Conservation (phyloP, 2,329 filamentous ascomycete species). For the Fusarium sp. region DNA sequence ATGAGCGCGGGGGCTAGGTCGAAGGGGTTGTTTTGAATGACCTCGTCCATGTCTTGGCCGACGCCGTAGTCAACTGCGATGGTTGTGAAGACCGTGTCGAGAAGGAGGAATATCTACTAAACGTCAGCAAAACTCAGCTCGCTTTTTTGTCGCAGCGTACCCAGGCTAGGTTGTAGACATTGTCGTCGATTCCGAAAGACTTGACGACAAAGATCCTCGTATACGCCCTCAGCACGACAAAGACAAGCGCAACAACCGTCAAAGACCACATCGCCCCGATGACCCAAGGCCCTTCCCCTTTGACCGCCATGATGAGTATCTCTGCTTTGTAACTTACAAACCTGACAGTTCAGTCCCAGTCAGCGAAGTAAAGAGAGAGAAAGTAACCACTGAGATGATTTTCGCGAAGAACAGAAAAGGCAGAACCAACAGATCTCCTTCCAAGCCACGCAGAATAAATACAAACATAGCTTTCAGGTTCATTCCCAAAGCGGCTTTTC, state of each 20-base stretch:
- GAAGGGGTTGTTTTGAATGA: slow-evolving; percentile 28
- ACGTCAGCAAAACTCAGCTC: neutral
- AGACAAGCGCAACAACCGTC: slow-evolving; percentile 35
- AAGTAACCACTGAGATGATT: neutral
- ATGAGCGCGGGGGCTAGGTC: slow-evolving; percentile 40
- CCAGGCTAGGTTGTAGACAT: slow-evolving; percentile 43
- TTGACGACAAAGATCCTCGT: slow-evolving; percentile 45
- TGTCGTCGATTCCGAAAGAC: slow-evolving; percentile 46
- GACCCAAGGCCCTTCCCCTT: slow-evolving; percentile 30
- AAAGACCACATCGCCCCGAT: slow-evolving; percentile 43
- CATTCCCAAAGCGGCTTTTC: neutral
- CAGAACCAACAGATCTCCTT: neutral
- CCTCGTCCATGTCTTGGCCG: slow-evolving; percentile 42
- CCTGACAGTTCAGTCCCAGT: neutral
- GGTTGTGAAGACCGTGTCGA: slow-evolving; percentile 46
- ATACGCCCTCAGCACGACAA: slow-evolving; percentile 49
- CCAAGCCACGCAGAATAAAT: neutral
- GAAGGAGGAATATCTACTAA: slow-evolving; percentile 36
- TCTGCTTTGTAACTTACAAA: neutral
- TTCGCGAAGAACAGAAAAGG: neutral
- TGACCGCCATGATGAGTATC: slow-evolving; percentile 15
- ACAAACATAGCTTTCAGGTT: neutral
- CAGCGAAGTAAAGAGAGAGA: neutral
- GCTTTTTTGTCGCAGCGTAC: neutral
- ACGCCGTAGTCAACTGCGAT: slow-evolving; percentile 46